Evolutionary conservation across 1,284 basidiomycete species (phyloP).

Genomic region (Gastroboletus turbinatus): DNA sequence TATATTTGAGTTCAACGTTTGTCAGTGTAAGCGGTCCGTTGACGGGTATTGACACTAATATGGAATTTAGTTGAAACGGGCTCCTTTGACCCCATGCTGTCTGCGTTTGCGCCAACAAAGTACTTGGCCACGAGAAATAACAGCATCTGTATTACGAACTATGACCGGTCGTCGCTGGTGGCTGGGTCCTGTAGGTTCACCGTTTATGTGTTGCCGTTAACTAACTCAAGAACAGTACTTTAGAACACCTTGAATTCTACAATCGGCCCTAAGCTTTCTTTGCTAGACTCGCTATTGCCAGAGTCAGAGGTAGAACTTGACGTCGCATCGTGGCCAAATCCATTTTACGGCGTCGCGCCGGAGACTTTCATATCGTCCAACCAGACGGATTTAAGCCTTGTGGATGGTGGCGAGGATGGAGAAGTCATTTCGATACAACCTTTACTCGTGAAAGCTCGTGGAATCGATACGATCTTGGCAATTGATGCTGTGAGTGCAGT

Average conservation of each 20-base stretch:
- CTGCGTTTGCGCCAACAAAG: slow-evolving; percentile 43
- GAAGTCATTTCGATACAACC: slow-evolving; percentile 54
- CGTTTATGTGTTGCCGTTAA: background rate
- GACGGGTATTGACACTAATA: slow-evolving; percentile 5
- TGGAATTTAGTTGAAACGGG: slow-evolving; percentile 39
- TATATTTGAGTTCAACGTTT: slow-evolving; percentile 46
- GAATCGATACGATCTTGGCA: slow-evolving; percentile 52
- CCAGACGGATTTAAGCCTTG: slow-evolving; percentile 35
- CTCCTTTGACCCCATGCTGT: slow-evolving; percentile 46
- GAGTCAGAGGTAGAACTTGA: slow-evolving; percentile 30
- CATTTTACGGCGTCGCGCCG: slow-evolving; percentile 42
- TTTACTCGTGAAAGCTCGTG: slow-evolving; percentile 50
- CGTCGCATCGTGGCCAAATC: slow-evolving; percentile 38
- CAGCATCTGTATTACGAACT: slow-evolving; percentile 46
- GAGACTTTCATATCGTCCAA: slow-evolving; percentile 39
- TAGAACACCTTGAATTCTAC: slow-evolving; percentile 19
- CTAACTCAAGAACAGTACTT: background rate
- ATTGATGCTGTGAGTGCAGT: slow-evolving; percentile 44
- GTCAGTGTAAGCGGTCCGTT: slow-evolving; percentile 30
- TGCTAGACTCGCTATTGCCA: slow-evolving; percentile 27
- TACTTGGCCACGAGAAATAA: slow-evolving; percentile 45
- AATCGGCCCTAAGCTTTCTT: slow-evolving; percentile 25
- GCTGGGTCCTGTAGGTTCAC: slow-evolving; percentile 38
- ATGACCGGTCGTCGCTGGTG: slow-evolving; percentile 47
- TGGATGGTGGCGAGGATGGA: slow-evolving; percentile 45